Evolutionary conservation across 1,284 basidiomycete genomes (phyloP), one percentile per base, ranked within the genome.

Genomic region (Cystobasidium slooffiae): DNA sequence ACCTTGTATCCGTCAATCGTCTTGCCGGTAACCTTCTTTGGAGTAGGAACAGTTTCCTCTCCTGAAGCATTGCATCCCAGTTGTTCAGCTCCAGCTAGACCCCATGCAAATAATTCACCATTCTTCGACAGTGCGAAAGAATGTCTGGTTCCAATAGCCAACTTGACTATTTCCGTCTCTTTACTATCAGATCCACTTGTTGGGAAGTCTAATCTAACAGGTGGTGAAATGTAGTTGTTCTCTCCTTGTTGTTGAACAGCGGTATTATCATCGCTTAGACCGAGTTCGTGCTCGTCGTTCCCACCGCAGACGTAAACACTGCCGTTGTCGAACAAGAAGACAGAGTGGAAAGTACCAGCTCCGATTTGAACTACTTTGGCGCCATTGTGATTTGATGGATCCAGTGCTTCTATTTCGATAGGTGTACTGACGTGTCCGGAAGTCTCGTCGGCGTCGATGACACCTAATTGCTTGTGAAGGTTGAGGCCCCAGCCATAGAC

Each of bases 401-500:
- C 86, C 14, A 97, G 86, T 0, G 86, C 84, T 46, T 86, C 84
- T 47, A 97, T 88, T 61, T 86, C 85, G 72, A 86, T 87, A 0
- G 95, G 94, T 0, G 87, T 84, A 61, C 87, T 86, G 56, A 97
- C 86, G 75, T 89, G 86, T 62, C 84, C 84, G 43, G 84, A 83
- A 37, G 82, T 81, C 41, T 85, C 85, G 20, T 86, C 82, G 46
- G 83, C 80, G 24, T 85, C 85, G 7, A 81, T 81, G 8, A 88
- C 85, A 46, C 90, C 91, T 0, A 87, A 87, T 82, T 92, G 90
- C 41, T 87, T 86, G 82, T 87, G 87, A 51, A 86, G 90, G 83
- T 97, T 97, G 75, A 95, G 85, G 31, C 94, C 94, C 94, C 94
- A 97, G 2, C 88, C 92, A 87, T 89, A 96, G 3, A 94, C 91